These are phyloP conservation scores for Beauveria brongniartii DNA, from an alignment of 2,329 filamentous ascomycete species.

Conservation along the genomic window DNA sequence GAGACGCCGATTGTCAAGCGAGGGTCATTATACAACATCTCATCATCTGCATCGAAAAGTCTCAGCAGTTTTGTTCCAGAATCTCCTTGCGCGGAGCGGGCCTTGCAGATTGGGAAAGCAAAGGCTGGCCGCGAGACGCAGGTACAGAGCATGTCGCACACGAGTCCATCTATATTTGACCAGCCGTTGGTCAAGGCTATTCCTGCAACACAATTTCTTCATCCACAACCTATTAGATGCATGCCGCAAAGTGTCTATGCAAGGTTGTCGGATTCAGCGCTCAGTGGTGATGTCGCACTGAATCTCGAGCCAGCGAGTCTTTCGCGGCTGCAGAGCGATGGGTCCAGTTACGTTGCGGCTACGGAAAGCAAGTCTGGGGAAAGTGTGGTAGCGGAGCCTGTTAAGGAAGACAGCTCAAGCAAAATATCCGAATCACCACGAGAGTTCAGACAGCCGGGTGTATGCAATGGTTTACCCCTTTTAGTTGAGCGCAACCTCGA, in stretches of 20 bases:
- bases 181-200: neutral
- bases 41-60: conserved; percentile 4
- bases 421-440: neutral
- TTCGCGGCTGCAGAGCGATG: neutral
- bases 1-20: neutral
- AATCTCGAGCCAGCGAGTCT: neutral
- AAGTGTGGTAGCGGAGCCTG: neutral
- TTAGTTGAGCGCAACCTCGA: neutral
- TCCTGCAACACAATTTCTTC: neutral
- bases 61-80: conserved; percentile 4
- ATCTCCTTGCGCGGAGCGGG: neutral
- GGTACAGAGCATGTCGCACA: neutral
- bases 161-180: conserved; percentile 1
- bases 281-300: neutral
- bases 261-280: neutral
- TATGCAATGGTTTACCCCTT: neutral
- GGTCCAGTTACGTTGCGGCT: neutral
- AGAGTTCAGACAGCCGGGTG: neutral
- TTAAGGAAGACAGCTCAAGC: neutral
- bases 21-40: neutral
- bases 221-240: conserved; percentile 7
- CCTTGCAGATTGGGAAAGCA: neutral
- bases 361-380: neutral
- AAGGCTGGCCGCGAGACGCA: neutral
- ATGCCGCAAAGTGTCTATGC: neutral